These are phyloP conservation scores for Gynandropsis gynandra DNA, from an alignment of 345 rosid genomes.

Conservation along the genomic window DNA sequence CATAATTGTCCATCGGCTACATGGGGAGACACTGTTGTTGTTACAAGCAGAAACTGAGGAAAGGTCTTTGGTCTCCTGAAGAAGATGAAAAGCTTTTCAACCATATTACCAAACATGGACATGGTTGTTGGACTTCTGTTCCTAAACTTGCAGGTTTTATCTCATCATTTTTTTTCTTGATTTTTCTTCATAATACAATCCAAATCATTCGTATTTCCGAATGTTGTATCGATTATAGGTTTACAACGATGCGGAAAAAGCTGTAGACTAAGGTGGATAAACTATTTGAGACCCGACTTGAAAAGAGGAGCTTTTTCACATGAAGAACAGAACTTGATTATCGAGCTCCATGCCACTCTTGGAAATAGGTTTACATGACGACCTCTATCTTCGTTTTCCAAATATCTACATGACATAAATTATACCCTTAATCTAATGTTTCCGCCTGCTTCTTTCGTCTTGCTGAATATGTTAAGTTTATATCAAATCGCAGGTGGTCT, in stretches of 20 bases:
- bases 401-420: no score
- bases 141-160: conserved; percentile 66
- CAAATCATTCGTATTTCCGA: no score
- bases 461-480: neutral
- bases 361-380: conserved; percentile 80
- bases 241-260: conserved; percentile 52
- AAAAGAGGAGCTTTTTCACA: conserved; percentile 70
- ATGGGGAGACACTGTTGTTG: conserved; percentile 83
- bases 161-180: no score
- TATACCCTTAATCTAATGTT: no score
- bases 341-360: conserved; percentile 50
- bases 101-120: conserved; percentile 63
- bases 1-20: no score
- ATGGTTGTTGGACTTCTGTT: conserved; percentile 89
- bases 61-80: conserved; percentile 93
- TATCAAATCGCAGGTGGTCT: conserved; percentile 45
- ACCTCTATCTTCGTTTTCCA: no score
- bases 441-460: no score
- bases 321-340: conserved; percentile 50
- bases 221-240: conserved; percentile 21
- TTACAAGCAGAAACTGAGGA: conserved; percentile 63
- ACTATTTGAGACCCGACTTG: conserved; percentile 86
- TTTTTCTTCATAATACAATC: no score
- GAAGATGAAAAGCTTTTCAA: conserved; percentile 80
- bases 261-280: conserved; percentile 89